Base-by-base conservation (phyloP, 257 asterid species). In the Forsythia viridissima region DNA sequence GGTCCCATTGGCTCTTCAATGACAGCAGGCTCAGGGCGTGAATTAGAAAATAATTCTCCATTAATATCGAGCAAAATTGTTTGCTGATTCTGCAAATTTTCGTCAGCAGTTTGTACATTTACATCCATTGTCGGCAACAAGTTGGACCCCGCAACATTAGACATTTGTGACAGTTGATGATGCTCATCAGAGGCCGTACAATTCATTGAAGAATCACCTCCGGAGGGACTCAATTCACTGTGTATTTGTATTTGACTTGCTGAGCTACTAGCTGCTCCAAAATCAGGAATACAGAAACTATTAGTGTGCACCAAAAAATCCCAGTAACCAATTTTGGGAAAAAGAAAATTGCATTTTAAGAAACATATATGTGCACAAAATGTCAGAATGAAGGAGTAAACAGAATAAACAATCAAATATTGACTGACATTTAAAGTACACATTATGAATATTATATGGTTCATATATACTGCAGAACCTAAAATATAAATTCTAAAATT, bases 81-180 rank as follows among this genome's bases (percentile, higher is more conserved):
- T 69, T 77, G 85, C 78, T 59, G 86, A 74, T 43, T 83, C 39
- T 70, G 83, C 71, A 80, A 72, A 46, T 18, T 75, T 61, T 69
- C 82, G 16, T 68, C n/a, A 5, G 74, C 63, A 51, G 76, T 67
- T 48, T 76, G 84, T 41, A 75, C 70, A 36, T 65, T 75, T 39
- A 70, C 59, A 70, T 66, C 77, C 78, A 74, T 43, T 7, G 72
- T 66, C 18, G 85, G 85, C 63, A 77, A 43, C 15, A 74, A 81
- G 59, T 69, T 63, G 42, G 79, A 76, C 7, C n/a, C 40, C 20
- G 82, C 80, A 77, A 61, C 72, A 74, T 76, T 43, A 36, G 79
- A 79, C 24, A 72, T 65, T 72, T 78, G 76, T 2, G 52, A 43
- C 16, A 42, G 63, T 63, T 71, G 74, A 44, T 39, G 67, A 59